phyloP scores from a whole-genome alignment of 208 protist genomes.

The Leishmania lainsoni region DNA sequence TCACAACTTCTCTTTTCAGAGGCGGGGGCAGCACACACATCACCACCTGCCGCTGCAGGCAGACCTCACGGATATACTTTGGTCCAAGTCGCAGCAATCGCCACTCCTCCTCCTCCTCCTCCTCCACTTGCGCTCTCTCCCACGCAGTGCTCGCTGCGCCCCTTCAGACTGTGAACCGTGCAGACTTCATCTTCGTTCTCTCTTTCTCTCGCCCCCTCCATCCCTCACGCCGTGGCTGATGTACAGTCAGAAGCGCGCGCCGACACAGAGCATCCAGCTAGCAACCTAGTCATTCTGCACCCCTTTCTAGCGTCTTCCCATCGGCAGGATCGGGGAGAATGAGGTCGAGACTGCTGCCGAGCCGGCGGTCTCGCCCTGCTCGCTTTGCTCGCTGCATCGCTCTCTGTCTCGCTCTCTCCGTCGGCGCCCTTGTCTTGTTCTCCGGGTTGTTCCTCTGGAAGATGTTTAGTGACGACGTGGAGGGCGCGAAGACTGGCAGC shows the following conservation, averaged over 20 bases:
- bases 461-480: neutral
- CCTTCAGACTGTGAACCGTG: too few relatives aligned
- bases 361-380: constrained; percentile 12
- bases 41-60: neutral
- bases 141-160: too few relatives aligned
- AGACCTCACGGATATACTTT: neutral
- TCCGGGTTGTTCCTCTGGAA: neutral
- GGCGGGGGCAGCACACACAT: neutral
- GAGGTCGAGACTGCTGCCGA: constrained; percentile 1
- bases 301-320: neutral
- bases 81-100: neutral
- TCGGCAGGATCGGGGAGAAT: neutral
- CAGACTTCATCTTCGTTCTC: too few relatives aligned
- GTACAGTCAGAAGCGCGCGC: neutral
- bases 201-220: neutral
- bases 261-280: neutral
- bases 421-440: neutral
- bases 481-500: neutral
- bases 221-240: neutral
- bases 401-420: neutral
- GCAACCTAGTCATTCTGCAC: neutral
- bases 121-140: neutral
- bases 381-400: neutral
- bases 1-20: neutral
- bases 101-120: neutral